Base-by-base conservation (phyloP, 2,329 filamentous ascomycete genomes). In the Aureobasidium musti region DNA sequence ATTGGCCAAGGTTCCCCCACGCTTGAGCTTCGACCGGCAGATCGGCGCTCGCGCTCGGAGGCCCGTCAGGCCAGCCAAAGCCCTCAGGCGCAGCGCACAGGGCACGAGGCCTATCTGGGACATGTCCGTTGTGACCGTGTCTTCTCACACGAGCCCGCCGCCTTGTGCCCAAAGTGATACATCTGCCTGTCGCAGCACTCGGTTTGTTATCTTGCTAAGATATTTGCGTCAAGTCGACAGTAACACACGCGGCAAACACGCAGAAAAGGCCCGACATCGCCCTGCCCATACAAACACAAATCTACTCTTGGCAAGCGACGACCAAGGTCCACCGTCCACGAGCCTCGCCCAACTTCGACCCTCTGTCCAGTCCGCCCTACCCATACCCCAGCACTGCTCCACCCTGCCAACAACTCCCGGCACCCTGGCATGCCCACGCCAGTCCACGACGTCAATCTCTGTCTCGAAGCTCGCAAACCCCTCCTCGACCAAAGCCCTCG, bases 341-440 rank as follows among this genome's bases (percentile, higher is more conserved):
- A 45, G 33, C 53, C 53, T 57, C 35, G 35, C 11, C 53, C 53
- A 57, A 57, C 53, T 57, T 30, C 6, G 19, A 5, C 23, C 5
- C 45, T 6, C 23, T 23, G 11, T 26, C 23, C 45, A 49, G 23
- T 39, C n/a, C 26, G 41, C 26, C n/a, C 43, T 33, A 43, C 45
- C 33, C 52, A 45, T 11, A 10, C 21, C 63, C 23, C 26, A 28
- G 5, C 47, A 6, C 8, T 6, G 7, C 50, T 23, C 21, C 63
- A 19, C 28, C 35, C 33, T 23, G 49, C 63, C 30, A 26, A 10
- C 33, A 54, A 33, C 35, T 33, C 54, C 23, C 23, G 19, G 26
- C 43, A 57, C 43, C 59, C 45, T 63, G 66, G 66, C 57, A 67
- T 67, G 66, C 54, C 14, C 39, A 59, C 23, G 54, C 54, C 39